A percentile compares a stretch with the other conserved stretches of the same genome.
These are phyloP conservation scores for Colletotrichum eremochloae DNA, from an alignment of 2,329 filamentous ascomycete species.

Conservation along the genomic window DNA sequence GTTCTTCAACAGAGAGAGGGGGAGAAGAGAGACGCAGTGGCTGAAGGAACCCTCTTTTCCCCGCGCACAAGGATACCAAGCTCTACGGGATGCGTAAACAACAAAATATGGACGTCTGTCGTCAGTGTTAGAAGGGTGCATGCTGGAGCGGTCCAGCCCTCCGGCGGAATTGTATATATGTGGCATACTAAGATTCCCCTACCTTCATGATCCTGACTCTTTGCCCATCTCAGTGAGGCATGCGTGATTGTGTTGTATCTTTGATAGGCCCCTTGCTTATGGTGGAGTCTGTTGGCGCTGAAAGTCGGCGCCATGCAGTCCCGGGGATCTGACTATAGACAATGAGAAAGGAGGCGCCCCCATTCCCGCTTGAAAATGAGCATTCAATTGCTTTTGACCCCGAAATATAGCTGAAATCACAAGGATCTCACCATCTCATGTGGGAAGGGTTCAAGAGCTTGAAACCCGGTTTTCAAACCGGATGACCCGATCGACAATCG, in stretches of 20 bases:
- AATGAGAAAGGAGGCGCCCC: too few species aligned
- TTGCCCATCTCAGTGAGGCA: background rate
- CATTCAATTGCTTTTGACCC: too few species aligned
- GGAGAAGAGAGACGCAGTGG: background rate
- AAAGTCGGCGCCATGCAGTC: background rate
- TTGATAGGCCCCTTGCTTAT: background rate
- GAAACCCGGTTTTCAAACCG: background rate
- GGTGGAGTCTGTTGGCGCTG: background rate
- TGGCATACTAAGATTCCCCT: background rate
- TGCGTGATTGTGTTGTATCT: background rate
- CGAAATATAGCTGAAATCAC: too few species aligned
- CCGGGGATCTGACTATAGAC: too few species aligned
- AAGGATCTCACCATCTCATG: too few species aligned
- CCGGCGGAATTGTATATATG: conserved; percentile 39
- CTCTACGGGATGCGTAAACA: conserved; percentile 8
- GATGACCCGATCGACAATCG: background rate
- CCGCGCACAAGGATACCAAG: conserved; percentile 21
- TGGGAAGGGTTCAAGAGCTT: too few species aligned
- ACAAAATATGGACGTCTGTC: conserved; percentile 17
- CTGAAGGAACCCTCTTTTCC: background rate
- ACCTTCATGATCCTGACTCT: background rate
- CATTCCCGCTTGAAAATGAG: too few species aligned
- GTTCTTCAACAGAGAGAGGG: background rate
- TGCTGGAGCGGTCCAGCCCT: conserved; percentile 18
- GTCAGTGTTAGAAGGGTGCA: conserved; percentile 24